These are phyloP conservation scores for Spathaspora gorwiae DNA, from an alignment of 805 yeast species.

Conservation along the genomic window DNA sequence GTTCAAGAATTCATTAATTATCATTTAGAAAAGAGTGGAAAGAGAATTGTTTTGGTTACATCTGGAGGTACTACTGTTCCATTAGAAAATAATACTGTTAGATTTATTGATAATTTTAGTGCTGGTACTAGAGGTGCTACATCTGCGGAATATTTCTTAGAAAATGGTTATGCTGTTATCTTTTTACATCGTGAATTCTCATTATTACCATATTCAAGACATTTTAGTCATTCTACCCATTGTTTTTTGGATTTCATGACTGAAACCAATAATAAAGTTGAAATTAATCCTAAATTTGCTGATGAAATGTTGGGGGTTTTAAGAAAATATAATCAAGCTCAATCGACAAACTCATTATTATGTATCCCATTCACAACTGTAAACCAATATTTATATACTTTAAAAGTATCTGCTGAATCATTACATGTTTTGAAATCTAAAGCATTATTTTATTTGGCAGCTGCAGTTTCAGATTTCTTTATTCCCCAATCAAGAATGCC, in stretches of 20 bases:
- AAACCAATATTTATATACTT: constrained; percentile 85
- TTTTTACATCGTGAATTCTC: constrained; percentile 92
- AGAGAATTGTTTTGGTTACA: constrained; percentile 75
- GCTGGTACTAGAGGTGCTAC: constrained; percentile 99
- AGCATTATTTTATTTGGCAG: constrained; percentile 85
- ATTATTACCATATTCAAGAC: constrained; percentile 86
- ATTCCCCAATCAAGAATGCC: constrained; percentile 82
- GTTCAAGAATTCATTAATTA: constrained; percentile 56
- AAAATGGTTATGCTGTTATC: constrained; percentile 84
- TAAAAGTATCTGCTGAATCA: constrained; percentile 59
- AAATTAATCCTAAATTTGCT: constrained; percentile 57
- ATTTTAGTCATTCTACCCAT: constrained; percentile 77
- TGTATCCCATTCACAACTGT: constrained; percentile 90
- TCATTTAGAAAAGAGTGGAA: constrained; percentile 41
- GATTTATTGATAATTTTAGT: constrained; percentile 93
- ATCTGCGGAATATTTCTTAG: constrained; percentile 86
- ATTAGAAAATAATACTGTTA: constrained; percentile 89
- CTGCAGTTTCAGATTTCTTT: constrained; percentile 96
- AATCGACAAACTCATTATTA: constrained; percentile 50
- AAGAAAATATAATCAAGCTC: constrained; percentile 50
- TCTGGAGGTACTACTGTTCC: constrained; percentile 99
- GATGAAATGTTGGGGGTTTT: constrained; percentile 57
- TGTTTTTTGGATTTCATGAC: constrained; percentile 83
- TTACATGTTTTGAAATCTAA: constrained; percentile 51
- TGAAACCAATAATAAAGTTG: constrained; percentile 50